Base-by-base conservation (phyloP, 805 yeast genomes). In the Zygotorulaspora florentina region DNA sequence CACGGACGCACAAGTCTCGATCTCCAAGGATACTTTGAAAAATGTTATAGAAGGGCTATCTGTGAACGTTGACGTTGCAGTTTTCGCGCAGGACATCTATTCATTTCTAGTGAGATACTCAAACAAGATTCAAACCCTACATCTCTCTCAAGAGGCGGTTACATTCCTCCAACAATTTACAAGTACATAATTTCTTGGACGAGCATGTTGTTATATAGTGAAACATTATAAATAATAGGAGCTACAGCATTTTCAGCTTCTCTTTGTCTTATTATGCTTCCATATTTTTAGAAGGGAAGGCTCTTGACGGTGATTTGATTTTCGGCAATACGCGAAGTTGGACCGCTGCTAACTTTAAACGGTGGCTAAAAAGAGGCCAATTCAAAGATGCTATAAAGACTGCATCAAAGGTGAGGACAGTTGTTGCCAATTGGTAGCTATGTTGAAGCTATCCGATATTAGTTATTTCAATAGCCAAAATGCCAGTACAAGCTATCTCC, bases 401-500 rank as follows among this genome's bases (percentile, higher is more conserved):
- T n/a, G 25, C 25, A 20, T 20, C 25, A 7, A 20, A 20, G 25
- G 25, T 20, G 25, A 20, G 25, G 7, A 20, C 25, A 20, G 25
- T 20, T 20, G 25, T 20, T 20, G 4, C 7, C 25, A 20, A 20
- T 20, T 7, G 25, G 25, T 20, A 20, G 7, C 25, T 20, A 4
- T 7, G 25, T 7, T 20, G 25, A 20, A 20, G 7, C 7, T 7
- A 7, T 20, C 7, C 4, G 7, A 20, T 20, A 20, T 4, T 20
- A 20, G 25, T 20, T 20, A 5, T 4, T 5, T 20, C 25, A 7
- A 20, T 20, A 7, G 7, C 25, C 4, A 20, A 7, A 29, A 33
- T 33, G 36, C 40, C 56, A 11, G 42, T 54, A 9, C 53, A 57
- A 53, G 89, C 91, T 2, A 65, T 85, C 20, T 68, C 85, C 0